A percentile compares a stretch with the other conserved stretches of the same genome.
Conservation (phyloP, 352 stramenopile genomes). For the Phytophthora fragariae region DNA sequence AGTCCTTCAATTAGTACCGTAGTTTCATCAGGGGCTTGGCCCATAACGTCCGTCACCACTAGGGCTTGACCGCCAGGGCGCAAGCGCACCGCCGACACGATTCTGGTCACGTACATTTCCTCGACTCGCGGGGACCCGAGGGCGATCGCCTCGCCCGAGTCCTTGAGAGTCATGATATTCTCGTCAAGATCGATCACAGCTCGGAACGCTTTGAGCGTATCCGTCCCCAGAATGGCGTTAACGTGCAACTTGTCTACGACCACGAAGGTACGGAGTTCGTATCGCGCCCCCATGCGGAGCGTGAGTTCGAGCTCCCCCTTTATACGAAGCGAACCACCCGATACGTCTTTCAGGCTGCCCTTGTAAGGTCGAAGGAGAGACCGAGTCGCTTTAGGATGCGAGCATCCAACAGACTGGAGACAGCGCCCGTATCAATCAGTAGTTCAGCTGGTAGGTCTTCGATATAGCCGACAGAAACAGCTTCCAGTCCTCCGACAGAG, state of each 20-base stretch:
- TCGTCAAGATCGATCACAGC: too few species aligned
- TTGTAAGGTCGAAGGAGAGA: not conserved
- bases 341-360: not conserved
- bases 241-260: not conserved
- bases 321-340: not conserved
- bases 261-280: not conserved
- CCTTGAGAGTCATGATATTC: too few species aligned
- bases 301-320: not conserved
- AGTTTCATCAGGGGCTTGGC: not conserved
- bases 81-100: not conserved
- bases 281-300: not conserved
- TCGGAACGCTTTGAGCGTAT: too few species aligned
- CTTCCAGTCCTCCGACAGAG: not conserved
- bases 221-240: not conserved
- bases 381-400: not conserved
- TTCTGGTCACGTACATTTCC: too few species aligned
- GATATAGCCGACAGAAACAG: not conserved
- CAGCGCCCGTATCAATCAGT: not conserved
- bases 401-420: not conserved
- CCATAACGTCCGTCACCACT: not conserved
- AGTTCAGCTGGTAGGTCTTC: not conserved
- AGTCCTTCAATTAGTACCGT: constrained; percentile 1
- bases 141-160: too few species aligned
- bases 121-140: too few species aligned
- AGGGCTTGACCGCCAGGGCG: not conserved